Conservation (phyloP, 129 eudicot genomes). For the Scalesia atractyloides region DNA sequence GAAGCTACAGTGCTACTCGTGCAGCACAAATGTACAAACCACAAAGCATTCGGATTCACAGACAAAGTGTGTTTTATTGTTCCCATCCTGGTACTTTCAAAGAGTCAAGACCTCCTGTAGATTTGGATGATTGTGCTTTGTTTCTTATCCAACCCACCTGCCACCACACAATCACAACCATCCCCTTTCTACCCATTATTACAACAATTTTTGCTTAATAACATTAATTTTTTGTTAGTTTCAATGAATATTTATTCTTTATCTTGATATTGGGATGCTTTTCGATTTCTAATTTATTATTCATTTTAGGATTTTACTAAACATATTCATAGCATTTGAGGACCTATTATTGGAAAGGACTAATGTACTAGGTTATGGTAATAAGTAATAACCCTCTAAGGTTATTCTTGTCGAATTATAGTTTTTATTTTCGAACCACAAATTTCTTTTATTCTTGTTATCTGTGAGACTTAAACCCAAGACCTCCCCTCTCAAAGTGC, state of each 20-base stretch:
- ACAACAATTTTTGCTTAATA: background rate
- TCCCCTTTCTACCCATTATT: slow-evolving; percentile 14
- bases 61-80: slow-evolving; percentile 14
- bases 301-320: background rate
- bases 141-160: slow-evolving; percentile 24
- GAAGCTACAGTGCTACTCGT: slow-evolving; percentile 30
- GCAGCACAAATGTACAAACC: slow-evolving; percentile 26
- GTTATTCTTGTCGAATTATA: no score
- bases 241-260: background rate
- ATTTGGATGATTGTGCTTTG: slow-evolving; percentile 42
- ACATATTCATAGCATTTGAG: no score
- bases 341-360: no score
- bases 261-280: background rate
- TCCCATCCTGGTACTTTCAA: slow-evolving; percentile 28
- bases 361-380: no score
- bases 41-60: slow-evolving; percentile 28
- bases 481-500: no score
- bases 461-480: no score
- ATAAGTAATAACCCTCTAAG: no score
- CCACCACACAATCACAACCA: slow-evolving; percentile 16
- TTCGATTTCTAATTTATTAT: background rate
- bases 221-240: background rate
- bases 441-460: no score
- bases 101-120: slow-evolving; percentile 8
- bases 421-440: no score